Percentiles rank a stretch among this genome's conserved stretches.
Conservation (phyloP, 1,139 yeast species). For the Waltiozyma sp. region DNA sequence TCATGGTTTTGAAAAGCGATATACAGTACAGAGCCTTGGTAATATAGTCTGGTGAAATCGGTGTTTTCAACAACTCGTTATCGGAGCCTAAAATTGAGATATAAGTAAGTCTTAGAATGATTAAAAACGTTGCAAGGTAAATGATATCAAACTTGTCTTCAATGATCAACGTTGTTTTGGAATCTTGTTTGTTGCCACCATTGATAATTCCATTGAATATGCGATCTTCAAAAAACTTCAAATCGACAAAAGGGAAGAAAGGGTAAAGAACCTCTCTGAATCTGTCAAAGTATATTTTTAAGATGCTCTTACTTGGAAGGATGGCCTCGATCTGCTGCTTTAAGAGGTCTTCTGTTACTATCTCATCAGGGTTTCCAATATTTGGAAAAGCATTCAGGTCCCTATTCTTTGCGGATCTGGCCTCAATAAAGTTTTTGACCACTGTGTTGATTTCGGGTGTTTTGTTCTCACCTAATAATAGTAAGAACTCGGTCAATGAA, state of each 20-base stretch:
- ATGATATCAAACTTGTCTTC: constrained; percentile 30
- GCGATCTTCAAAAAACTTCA: constrained; percentile 19
- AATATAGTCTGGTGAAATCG: constrained; percentile 25
- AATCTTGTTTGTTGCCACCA: constrained; percentile 1
- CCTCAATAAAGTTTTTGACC: constrained; percentile 9
- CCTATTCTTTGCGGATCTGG: constrained; percentile 8
- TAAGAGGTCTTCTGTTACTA: constrained; percentile 1
- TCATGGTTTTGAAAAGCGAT: constrained; percentile 22
- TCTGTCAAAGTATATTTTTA: constrained; percentile 24
- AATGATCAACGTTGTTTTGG: constrained; percentile 15
- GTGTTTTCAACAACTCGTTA: constrained; percentile 19
- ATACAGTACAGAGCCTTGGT: constrained; percentile 24
- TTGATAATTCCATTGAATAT: constrained; percentile 8
- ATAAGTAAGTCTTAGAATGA: constrained; percentile 32
- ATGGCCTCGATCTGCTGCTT: constrained; percentile 17
- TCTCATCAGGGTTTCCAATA: constrained; percentile 1
- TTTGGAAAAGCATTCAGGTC: constrained; percentile 4
- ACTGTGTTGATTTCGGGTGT: constrained; percentile 12
- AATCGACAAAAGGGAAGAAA: constrained; percentile 35
- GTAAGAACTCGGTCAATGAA: constrained; percentile 10
- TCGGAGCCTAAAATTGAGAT: constrained; percentile 18
- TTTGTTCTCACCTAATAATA: constrained; percentile 12
- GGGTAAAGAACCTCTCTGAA: constrained; percentile 34
- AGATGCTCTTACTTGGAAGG: constrained; percentile 26
- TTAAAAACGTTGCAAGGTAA: constrained; percentile 28